Conservation (phyloP, 352 stramenopile genomes). For the Pythium periplocum region DNA sequence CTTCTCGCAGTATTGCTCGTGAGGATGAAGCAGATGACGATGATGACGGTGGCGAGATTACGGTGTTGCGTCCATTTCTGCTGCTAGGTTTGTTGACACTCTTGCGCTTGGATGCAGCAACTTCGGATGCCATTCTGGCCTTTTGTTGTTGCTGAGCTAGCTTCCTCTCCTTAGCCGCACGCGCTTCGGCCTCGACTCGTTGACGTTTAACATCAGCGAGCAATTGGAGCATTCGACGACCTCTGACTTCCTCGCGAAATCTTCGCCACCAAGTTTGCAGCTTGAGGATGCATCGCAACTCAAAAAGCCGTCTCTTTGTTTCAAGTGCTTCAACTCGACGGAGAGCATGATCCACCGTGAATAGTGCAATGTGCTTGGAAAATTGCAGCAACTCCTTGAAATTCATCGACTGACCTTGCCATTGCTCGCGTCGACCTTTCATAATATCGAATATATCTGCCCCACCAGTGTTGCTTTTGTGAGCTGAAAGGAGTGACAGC, state of each 20-base stretch:
- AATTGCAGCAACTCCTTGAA: slow-evolving; percentile 62
- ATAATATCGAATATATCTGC: slow-evolving; percentile 41
- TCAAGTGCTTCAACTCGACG: slow-evolving; percentile 51
- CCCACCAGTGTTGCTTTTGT: slow-evolving; percentile 1
- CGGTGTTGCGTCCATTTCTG: too few relatives aligned
- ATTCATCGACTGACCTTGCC: slow-evolving; percentile 29
- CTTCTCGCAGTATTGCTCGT: slow-evolving; percentile 1
- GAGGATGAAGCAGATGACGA: slow-evolving; percentile 13
- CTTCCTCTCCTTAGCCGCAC: slow-evolving; percentile 17
- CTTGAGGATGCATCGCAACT: slow-evolving; percentile 47
- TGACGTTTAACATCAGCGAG: slow-evolving; percentile 47
- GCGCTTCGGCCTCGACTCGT: slow-evolving; percentile 32
- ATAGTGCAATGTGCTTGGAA: slow-evolving; percentile 62
- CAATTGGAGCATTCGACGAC: slow-evolving; percentile 31
- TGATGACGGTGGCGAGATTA: slow-evolving; percentile 1
- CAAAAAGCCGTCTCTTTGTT: slow-evolving; percentile 39
- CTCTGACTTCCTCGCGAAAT: slow-evolving; percentile 32
- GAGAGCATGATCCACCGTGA: slow-evolving; percentile 59
- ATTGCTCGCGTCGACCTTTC: slow-evolving; percentile 18
- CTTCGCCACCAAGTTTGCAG: slow-evolving; percentile 58
- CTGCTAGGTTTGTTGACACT: slow-evolving; percentile 5
- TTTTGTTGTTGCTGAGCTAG: background rate
- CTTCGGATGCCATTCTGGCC: slow-evolving; percentile 3
- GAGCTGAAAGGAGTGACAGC: slow-evolving; percentile 14
- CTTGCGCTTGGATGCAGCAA: slow-evolving; percentile 8